Evolutionary conservation across 192 early-diverging fungal genomes (phyloP).

Genomic region (Coemansia aciculifera): DNA sequence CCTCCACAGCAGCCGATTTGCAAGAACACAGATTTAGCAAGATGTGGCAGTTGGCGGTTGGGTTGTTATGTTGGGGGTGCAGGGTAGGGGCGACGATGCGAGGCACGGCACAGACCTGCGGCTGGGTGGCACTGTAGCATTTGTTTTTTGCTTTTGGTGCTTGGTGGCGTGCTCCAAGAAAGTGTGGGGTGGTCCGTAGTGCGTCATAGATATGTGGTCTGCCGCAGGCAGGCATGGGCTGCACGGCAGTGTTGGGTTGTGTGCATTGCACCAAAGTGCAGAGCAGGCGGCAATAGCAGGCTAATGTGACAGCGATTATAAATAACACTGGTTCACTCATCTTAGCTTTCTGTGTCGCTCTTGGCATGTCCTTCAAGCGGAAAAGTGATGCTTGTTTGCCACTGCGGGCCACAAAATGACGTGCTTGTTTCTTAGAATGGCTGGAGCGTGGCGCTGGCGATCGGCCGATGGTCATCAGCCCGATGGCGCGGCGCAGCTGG

Average conservation of each 20-base stretch:
- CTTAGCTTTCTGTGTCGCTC: not conserved
- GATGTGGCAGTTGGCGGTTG: slow-evolving; percentile 5
- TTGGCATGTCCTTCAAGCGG: not conserved
- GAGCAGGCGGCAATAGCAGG: not conserved
- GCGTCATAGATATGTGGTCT: not conserved
- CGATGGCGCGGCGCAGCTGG: not conserved
- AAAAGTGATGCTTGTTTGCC: not conserved
- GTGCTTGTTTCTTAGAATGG: not conserved
- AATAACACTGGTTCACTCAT: not conserved
- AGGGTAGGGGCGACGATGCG: slow-evolving; percentile 2
- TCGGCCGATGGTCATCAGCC: not conserved
- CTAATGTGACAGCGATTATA: not conserved
- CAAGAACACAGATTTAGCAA: not conserved
- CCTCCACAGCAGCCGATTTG: not conserved
- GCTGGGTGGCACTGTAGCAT: not conserved
- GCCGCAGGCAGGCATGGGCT: not conserved
- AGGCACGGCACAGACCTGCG: not conserved
- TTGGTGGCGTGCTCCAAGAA: not conserved
- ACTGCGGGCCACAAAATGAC: not conserved
- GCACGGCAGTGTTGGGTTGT: not conserved
- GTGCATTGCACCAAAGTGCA: not conserved
- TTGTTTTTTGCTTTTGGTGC: not conserved
- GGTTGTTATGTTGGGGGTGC: not conserved
- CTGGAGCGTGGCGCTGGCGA: not conserved
- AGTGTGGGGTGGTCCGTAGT: not conserved